These are phyloP conservation scores for Litchi chinensis DNA, from an alignment of 345 rosid genomes.

Conservation along the genomic window DNA sequence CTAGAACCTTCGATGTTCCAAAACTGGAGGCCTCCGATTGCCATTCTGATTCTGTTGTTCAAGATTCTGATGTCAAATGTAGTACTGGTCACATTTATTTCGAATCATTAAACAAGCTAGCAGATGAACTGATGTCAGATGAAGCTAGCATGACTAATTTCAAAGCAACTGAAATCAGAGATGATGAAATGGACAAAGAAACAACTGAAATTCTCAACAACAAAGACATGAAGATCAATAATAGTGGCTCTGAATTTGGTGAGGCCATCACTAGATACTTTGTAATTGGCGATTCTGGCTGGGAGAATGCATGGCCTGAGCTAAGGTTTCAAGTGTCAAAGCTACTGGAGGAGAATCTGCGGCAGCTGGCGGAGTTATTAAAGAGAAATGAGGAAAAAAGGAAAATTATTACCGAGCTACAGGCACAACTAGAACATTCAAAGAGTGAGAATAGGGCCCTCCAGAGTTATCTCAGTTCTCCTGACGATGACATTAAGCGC, in stretches of 20 bases:
- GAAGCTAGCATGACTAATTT: slow-evolving; percentile 14
- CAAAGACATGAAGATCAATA: slow-evolving; percentile 3
- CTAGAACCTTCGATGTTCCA: slow-evolving; percentile 20
- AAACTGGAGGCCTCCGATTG: slow-evolving; percentile 21
- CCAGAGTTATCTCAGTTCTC: slow-evolving; percentile 27
- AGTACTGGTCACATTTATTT: slow-evolving; percentile 6
- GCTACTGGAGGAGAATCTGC: slow-evolving; percentile 51
- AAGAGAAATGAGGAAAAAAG: slow-evolving; percentile 54
- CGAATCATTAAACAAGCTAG: slow-evolving; percentile 26
- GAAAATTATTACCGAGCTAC: slow-evolving; percentile 36
- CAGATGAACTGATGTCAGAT: slow-evolving; percentile 16
- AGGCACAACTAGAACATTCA: slow-evolving; percentile 31
- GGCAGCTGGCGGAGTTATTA: slow-evolving; percentile 46
- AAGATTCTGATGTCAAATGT: slow-evolving; percentile 27
- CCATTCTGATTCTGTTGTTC: slow-evolving; percentile 17
- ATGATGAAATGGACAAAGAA: slow-evolving; percentile 15
- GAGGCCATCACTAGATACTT: slow-evolving; percentile 4
- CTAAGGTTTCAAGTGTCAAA: slow-evolving; percentile 34
- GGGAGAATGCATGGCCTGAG: slow-evolving; percentile 31
- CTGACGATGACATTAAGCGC: slow-evolving; percentile 25
- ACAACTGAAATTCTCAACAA: not conserved
- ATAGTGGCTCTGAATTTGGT: slow-evolving; percentile 1
- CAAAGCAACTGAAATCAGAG: not conserved
- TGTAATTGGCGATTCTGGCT: not conserved
- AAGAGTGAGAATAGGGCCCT: slow-evolving; percentile 44